Evolutionary conservation across 305 asterid species (phyloP), one percentile per base, ranked within the genome.

Genomic region (Fraxinus dipetala): DNA sequence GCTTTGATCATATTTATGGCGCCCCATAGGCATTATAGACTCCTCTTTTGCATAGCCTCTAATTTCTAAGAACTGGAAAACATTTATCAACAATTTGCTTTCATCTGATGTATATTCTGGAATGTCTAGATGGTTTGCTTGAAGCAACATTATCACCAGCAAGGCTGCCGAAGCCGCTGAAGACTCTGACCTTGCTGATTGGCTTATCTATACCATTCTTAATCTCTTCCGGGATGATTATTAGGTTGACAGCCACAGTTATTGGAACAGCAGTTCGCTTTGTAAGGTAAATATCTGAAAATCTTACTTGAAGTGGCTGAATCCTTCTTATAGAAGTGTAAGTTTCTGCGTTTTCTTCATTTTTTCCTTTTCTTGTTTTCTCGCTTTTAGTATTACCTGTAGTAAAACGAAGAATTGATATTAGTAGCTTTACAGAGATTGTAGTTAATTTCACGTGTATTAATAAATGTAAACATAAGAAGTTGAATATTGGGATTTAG

Each of bases 81-180:
- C 76, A 69, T 70, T 77, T 83, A 78, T 72, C 40, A 4, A 28
- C 22, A 31, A 16, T 76, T 24, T 56, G 61, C 79, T 43, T 36
- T 81, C 31, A 75, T 83, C 88, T 83, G 83, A 83, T 86, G 72
- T 84, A 61, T 87, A 75, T 82, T 86, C 28, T 90, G 85, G 81
- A 82, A 80, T 80, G 34, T 85, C 75, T 84, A 95, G 99, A 94
- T 92, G 99, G 99, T 74, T 89, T 96, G 87, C 97, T 96, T 48
- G 99, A 96, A 89, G 99, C 99, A 88, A 96, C 99, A 75, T 86
- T 96, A 80, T 92, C 98, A 51, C 95, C 98, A 81, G 81, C 88
- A 73, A 93, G 97, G 89, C 85, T 92, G 83, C 99, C 99, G 2
- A 91, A 85, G 90, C 97, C 96, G 14, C 98, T 96, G 81, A 96